A percentile compares a stretch with the other conserved stretches of the same genome.
Conservation (phyloP, 805 yeast genomes). For the Sugiyamaella qingdaonensis region DNA sequence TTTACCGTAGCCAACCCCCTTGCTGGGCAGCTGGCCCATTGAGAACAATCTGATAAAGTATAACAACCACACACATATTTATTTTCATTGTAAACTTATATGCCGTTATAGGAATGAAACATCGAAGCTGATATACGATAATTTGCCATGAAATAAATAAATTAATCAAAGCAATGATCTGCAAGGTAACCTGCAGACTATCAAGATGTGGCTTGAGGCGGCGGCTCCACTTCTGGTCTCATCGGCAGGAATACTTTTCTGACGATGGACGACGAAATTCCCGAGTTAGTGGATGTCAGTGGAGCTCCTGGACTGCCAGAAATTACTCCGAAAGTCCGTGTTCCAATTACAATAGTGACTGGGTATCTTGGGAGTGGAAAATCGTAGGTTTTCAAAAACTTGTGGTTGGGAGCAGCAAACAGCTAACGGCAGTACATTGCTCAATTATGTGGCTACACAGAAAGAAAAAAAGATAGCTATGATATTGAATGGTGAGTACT, state of each 20-base stretch:
- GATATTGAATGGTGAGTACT: conserved; percentile 60
- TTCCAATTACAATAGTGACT: conserved; percentile 89
- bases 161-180: too few species aligned
- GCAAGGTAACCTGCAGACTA: too few species aligned
- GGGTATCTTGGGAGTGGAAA: conserved; percentile 96
- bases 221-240: not conserved
- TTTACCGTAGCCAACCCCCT: too few species aligned
- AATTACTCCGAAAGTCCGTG: conserved; percentile 36
- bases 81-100: too few species aligned
- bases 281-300: conserved; percentile 25
- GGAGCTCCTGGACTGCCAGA: conserved; percentile 3
- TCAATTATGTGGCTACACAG: conserved; percentile 62
- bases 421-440: conserved; percentile 45
- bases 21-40: too few species aligned
- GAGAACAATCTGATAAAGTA: too few species aligned
- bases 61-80: too few species aligned
- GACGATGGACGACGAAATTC: conserved; percentile 24
- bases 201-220: too few species aligned
- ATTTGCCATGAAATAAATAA: too few species aligned
- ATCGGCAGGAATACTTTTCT: too few species aligned
- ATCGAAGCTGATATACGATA: too few species aligned
- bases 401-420: not conserved
- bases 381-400: conserved; percentile 35
- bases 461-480: conserved; percentile 80
- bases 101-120: too few species aligned